phyloP scores from a whole-genome alignment of 306 rosid genomes.

The Inga leiocalycina region DNA sequence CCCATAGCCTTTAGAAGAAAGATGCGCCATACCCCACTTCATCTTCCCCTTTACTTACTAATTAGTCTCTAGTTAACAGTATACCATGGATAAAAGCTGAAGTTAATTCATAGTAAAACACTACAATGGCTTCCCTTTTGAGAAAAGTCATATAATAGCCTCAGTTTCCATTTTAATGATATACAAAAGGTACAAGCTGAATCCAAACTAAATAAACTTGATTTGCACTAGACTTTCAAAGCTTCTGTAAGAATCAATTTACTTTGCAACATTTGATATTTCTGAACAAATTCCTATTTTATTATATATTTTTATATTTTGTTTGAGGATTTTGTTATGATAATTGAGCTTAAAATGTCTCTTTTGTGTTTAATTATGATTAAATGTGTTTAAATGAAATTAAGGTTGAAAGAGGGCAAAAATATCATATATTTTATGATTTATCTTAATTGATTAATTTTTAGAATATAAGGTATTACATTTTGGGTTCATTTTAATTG shows the following conservation, averaged over 20 bases:
- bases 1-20: background rate
- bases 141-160: background rate
- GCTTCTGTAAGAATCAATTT: background rate
- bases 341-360: too few species aligned
- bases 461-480: too few species aligned
- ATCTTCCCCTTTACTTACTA: background rate
- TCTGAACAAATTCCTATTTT: too few species aligned
- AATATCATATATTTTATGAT: too few species aligned
- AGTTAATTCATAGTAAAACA: background rate
- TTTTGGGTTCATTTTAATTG: too few species aligned
- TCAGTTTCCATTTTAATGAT: background rate
- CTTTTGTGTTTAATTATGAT: too few species aligned
- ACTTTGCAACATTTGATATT: background rate
- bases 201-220: background rate
- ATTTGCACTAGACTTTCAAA: background rate
- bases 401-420: too few species aligned
- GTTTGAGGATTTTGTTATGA: too few species aligned
- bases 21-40: background rate
- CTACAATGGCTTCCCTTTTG: background rate
- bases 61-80: background rate
- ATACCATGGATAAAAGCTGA: background rate
- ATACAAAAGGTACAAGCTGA: background rate
- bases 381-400: too few species aligned
- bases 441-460: too few species aligned
- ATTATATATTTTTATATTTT: too few species aligned